Percentiles rank a stretch among this genome's conserved stretches.
Conservation (phyloP, 2,329 filamentous ascomycete species). For the Aspergillus ibericus region DNA sequence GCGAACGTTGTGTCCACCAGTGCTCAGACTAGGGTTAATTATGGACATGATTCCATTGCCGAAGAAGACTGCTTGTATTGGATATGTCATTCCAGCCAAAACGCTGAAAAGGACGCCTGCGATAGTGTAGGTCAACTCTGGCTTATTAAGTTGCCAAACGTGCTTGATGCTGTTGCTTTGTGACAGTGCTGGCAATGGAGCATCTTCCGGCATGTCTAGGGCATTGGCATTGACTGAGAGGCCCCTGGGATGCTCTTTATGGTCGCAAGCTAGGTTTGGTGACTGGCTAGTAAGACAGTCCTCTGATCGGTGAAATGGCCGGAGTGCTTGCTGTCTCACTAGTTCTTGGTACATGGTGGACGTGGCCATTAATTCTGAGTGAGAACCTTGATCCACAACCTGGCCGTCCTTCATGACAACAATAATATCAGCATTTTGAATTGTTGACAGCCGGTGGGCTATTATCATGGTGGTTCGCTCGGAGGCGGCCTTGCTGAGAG, state of each 20-base stretch:
- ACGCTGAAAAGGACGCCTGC: conserved; percentile 8
- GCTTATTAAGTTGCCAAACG: conserved; percentile 5
- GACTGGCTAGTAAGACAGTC: neutral
- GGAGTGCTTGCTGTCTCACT: conserved; percentile 31
- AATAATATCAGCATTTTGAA: conserved; percentile 46
- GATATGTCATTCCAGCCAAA: conserved; percentile 11
- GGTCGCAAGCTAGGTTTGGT: neutral
- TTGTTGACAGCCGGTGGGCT: conserved; percentile 46
- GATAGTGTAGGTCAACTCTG: conserved; percentile 1
- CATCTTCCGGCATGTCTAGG: neutral
- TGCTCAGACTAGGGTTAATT: conserved; percentile 7
- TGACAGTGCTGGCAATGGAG: neutral
- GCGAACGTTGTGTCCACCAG: conserved; percentile 4
- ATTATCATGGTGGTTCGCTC: conserved; percentile 45
- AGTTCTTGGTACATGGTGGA: neutral
- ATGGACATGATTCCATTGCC: conserved; percentile 16
- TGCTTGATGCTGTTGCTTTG: neutral
- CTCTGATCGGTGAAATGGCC: conserved; percentile 40
- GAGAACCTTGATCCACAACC: conserved; percentile 47
- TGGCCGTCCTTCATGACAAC: conserved; percentile 43
- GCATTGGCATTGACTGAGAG: neutral
- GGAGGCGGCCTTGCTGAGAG: conserved; percentile 69
- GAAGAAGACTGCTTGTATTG: conserved; percentile 15
- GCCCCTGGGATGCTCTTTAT: neutral
- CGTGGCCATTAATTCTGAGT: conserved; percentile 36